Evolutionary conservation across 768 basidiomycete species (phyloP).

Genomic region (Trametes cinnabarina): DNA sequence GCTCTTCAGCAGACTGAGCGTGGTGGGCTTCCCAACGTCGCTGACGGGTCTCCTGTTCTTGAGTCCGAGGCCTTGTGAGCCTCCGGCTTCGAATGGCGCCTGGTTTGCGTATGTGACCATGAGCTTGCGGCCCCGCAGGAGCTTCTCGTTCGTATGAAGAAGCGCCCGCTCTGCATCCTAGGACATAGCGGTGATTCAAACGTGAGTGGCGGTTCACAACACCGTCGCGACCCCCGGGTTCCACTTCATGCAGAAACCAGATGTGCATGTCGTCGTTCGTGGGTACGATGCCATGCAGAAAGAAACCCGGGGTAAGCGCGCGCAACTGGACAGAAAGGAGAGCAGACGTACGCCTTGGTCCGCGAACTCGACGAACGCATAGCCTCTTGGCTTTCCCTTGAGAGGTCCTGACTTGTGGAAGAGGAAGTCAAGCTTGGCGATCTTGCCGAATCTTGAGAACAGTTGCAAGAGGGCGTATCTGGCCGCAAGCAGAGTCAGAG

Average conservation of each 20-base stretch:
- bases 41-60: conserved; percentile 42
- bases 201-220: background rate
- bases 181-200: conserved; percentile 9
- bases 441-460: conserved; percentile 89
- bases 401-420: conserved; percentile 90
- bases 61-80: conserved; percentile 15
- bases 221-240: conserved; percentile 26
- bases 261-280: conserved; percentile 18
- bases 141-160: conserved; percentile 67
- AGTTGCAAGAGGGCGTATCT: conserved; percentile 88
- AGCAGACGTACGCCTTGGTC: conserved; percentile 68
- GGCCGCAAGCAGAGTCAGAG: background rate
- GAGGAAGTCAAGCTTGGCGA: conserved; percentile 89
- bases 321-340: conserved; percentile 25
- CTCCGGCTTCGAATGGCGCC: conserved; percentile 48
- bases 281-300: conserved; percentile 23
- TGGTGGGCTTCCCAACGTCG: conserved; percentile 73
- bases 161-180: conserved; percentile 87
- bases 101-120: conserved; percentile 92
- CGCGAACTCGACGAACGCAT: conserved; percentile 89
- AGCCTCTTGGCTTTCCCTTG: conserved; percentile 93
- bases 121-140: conserved; percentile 83
- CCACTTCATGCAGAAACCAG: conserved; percentile 14
- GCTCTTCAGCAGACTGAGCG: conserved; percentile 84
- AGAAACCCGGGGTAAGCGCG: conserved; percentile 50